Evolutionary conservation across 805 yeast genomes (phyloP).

Genomic region (Kazachstania viticola): DNA sequence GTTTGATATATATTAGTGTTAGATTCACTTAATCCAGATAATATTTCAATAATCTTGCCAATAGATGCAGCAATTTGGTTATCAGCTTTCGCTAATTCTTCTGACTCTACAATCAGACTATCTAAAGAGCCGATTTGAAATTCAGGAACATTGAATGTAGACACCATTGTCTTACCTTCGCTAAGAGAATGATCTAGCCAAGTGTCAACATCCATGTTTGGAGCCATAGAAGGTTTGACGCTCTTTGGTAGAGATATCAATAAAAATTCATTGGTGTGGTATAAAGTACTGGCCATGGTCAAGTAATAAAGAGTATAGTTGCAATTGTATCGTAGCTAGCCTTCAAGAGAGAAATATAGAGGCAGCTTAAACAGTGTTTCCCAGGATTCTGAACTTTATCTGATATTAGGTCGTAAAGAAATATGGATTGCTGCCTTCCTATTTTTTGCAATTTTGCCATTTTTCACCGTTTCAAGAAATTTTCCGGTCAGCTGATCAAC

Average conservation of each 20-base stretch:
- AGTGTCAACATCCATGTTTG: constrained; percentile 29
- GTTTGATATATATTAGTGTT: constrained; percentile 38
- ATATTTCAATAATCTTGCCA: constrained; percentile 64
- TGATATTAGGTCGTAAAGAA: too few relatives aligned
- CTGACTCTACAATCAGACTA: constrained; percentile 79
- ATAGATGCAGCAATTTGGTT: constrained; percentile 61
- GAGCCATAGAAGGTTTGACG: constrained; percentile 41
- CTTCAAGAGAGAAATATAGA: too few relatives aligned
- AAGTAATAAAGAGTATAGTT: too few relatives aligned
- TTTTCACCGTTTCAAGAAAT: too few relatives aligned
- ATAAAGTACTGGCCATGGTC: too few relatives aligned
- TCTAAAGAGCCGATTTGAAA: constrained; percentile 94
- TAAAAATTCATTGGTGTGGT: constrained; percentile 28
- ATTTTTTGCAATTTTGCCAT: too few relatives aligned
- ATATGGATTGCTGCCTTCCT: too few relatives aligned
- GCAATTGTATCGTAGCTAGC: too few relatives aligned
- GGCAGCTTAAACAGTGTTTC: too few relatives aligned
- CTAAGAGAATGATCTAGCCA: constrained; percentile 48
- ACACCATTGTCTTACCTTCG: constrained; percentile 48
- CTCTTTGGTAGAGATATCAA: constrained; percentile 45
- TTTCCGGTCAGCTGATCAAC: too few relatives aligned
- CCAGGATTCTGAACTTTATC: too few relatives aligned
- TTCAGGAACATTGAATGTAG: constrained; percentile 55
- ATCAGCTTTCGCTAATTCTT: constrained; percentile 77
- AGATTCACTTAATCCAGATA: constrained; percentile 36